phyloP scores from a whole-genome alignment of 148 eudicot species.

The Pharnaceum exiguum region DNA sequence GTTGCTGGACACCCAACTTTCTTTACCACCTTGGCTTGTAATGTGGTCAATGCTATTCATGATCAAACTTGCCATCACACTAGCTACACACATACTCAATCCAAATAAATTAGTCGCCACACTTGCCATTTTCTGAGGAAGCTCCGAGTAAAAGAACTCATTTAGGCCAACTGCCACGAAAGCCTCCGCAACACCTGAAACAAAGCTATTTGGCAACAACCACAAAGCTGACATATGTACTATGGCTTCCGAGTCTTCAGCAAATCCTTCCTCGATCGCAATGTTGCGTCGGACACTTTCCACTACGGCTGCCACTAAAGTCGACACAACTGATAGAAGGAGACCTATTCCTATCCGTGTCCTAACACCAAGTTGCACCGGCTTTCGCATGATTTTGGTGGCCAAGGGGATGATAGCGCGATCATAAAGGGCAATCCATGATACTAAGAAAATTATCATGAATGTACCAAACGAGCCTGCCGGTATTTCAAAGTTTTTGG shows the following conservation, averaged over 20 bases:
- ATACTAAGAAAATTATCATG: constrained; percentile 21
- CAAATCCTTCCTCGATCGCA: constrained; percentile 27
- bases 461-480: constrained; percentile 53
- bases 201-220: too few relatives aligned
- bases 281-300: constrained; percentile 37
- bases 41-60: constrained; percentile 30
- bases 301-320: constrained; percentile 27
- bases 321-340: constrained; percentile 29
- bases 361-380: constrained; percentile 26
- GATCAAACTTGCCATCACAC: constrained; percentile 37
- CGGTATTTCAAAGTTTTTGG: constrained; percentile 46
- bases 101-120: constrained; percentile 36
- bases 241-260: constrained; percentile 16
- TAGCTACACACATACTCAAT: constrained; percentile 30
- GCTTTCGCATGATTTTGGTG: constrained; percentile 30
- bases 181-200: constrained; percentile 34
- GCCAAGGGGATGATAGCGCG: constrained; percentile 45
- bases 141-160: constrained; percentile 51
- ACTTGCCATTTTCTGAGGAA: constrained; percentile 61
- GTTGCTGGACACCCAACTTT: constrained; percentile 63
- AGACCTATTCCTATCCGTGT: constrained; percentile 66
- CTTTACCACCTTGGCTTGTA: constrained; percentile 39
- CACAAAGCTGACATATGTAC: constrained; percentile 59
- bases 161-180: constrained; percentile 42
- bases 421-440: constrained; percentile 57